phyloP scores from a whole-genome alignment of 75 land plant genomes.

The Ceratopteris richardii region DNA sequence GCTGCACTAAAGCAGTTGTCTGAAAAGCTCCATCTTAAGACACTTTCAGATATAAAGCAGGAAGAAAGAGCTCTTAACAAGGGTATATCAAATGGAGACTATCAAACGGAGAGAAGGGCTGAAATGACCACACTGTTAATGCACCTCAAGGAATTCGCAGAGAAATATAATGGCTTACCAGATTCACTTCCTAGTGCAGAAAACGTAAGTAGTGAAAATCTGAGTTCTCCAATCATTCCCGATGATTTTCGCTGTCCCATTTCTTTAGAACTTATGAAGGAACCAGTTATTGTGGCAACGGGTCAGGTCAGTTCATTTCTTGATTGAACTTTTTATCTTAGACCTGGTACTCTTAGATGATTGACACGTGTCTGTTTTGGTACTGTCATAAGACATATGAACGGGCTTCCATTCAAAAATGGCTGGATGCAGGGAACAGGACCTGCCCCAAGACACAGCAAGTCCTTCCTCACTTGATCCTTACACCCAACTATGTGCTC shows the following conservation, averaged over 20 bases:
- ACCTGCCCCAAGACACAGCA: slow-evolving; percentile 95
- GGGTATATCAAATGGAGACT: slow-evolving; percentile 44
- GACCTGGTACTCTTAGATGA: background rate
- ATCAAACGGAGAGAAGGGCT: slow-evolving; percentile 48
- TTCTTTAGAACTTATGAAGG: slow-evolving; percentile 89
- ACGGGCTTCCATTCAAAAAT: slow-evolving; percentile 77
- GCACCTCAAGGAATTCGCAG: slow-evolving; percentile 65
- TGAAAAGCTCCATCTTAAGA: slow-evolving; percentile 60
- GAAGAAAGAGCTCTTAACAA: slow-evolving; percentile 68
- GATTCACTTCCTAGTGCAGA: slow-evolving; percentile 25
- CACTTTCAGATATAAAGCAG: slow-evolving; percentile 48
- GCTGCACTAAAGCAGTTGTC: slow-evolving; percentile 50
- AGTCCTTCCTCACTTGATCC: slow-evolving; percentile 39
- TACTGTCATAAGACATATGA: slow-evolving; percentile 69
- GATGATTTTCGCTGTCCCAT: slow-evolving; percentile 96
- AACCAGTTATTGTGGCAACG: slow-evolving; percentile 95
- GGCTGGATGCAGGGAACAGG: slow-evolving; percentile 71
- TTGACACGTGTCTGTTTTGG: background rate
- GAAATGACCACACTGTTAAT: slow-evolving; percentile 57
- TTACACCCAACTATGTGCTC: slow-evolving; percentile 83
- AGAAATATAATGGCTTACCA: slow-evolving; percentile 46
- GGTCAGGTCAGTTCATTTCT: slow-evolving; percentile 60
- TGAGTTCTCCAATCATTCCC: slow-evolving; percentile 44
- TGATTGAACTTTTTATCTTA: slow-evolving; percentile 2
- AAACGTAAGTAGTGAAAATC: slow-evolving; percentile 12